These are phyloP conservation scores for Aspergillus vadensis DNA, from an alignment of 2,329 filamentous ascomycete genomes.

Conservation along the genomic window DNA sequence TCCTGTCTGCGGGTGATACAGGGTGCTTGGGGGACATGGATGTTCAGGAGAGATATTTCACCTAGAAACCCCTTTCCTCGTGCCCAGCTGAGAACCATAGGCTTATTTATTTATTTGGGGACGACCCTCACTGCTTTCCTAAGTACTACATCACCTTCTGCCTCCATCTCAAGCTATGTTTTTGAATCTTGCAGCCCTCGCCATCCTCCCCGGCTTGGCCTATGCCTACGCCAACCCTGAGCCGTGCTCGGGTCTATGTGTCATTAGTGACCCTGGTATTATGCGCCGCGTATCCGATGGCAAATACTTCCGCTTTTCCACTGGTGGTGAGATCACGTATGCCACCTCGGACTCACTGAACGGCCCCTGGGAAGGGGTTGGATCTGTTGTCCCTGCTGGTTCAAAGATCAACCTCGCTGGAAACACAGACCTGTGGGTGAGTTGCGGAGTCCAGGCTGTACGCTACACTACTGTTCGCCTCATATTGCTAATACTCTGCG, in stretches of 20 bases:
- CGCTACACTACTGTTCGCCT: not conserved
- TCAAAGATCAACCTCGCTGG: constrained; percentile 51
- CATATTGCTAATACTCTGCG: not conserved
- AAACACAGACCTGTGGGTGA: constrained; percentile 54
- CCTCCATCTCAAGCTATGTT: not conserved
- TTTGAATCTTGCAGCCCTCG: not conserved
- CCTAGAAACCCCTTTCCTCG: too few species aligned
- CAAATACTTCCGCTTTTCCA: constrained; percentile 58
- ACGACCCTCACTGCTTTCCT: not conserved
- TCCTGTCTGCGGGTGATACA: not conserved
- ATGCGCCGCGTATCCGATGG: constrained; percentile 52
- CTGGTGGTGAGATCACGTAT: constrained; percentile 53
- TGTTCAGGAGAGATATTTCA: not conserved
- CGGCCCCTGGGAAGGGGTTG: constrained; percentile 54
- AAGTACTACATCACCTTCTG: not conserved
- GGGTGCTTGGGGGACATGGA: not conserved
- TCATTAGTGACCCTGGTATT: constrained; percentile 52
- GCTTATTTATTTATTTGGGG: not conserved
- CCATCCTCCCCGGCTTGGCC: constrained; percentile 13
- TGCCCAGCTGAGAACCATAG: not conserved
- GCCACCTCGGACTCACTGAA: constrained; percentile 49
- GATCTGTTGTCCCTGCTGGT: constrained; percentile 48
- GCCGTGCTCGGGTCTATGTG: constrained; percentile 34
- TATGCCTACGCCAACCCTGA: constrained; percentile 35
- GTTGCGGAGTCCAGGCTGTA: constrained; percentile 10